phyloP scores from a whole-genome alignment of 768 basidiomycete species.

The Tulasnella sp. region DNA sequence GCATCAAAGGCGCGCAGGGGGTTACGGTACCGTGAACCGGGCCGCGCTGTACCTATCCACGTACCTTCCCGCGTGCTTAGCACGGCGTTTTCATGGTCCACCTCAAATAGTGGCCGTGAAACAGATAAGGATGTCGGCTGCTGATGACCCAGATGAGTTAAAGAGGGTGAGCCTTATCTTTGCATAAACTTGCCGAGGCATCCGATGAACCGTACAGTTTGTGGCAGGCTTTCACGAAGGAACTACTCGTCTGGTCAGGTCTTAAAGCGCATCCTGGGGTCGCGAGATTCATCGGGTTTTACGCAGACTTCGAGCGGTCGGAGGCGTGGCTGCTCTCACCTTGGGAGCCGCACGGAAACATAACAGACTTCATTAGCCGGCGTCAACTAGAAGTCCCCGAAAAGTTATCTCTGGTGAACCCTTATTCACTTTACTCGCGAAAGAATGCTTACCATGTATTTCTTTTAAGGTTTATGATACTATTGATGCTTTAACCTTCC shows the following conservation, averaged over 20 bases:
- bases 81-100: background rate
- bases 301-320: background rate
- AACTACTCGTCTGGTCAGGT: background rate
- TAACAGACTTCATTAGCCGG: background rate
- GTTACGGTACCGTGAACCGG: background rate
- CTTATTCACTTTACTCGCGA: too few species aligned
- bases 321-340: background rate
- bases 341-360: conserved; percentile 1
- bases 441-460: too few species aligned
- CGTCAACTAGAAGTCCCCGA: background rate
- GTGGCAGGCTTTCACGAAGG: background rate
- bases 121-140: conserved; percentile 6
- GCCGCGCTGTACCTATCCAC: background rate
- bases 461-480: too few species aligned
- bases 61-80: background rate
- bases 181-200: background rate
- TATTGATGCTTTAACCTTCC: too few species aligned
- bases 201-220: background rate
- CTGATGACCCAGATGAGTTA: background rate
- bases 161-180: background rate
- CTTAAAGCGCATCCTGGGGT: background rate
- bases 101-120: conserved; percentile 13
- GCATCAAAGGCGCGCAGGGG: background rate
- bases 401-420: background rate
- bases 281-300: background rate